Conservation (phyloP, 2,329 filamentous ascomycete genomes). For the Ophiostoma perfectum region DNA sequence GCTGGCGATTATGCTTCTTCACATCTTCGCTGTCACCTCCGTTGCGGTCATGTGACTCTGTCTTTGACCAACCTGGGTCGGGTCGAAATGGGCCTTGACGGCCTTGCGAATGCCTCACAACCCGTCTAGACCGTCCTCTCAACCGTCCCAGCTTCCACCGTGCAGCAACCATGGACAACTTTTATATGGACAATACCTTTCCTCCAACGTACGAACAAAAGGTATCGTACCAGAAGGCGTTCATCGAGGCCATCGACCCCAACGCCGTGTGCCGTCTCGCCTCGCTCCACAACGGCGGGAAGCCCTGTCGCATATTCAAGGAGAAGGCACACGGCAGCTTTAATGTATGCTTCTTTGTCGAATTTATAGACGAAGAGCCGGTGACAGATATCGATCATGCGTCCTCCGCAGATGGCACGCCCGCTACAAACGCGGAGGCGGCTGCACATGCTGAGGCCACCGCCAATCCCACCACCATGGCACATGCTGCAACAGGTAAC, state of each 20-base stretch:
- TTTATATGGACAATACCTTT: neutral
- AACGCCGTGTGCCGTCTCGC: conserved; percentile 5
- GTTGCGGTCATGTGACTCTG: too few species aligned
- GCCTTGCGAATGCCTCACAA: too few species aligned
- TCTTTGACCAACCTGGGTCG: too few species aligned
- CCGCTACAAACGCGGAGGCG: too few species aligned
- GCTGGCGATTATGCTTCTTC: too few species aligned
- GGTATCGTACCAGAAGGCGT: neutral
- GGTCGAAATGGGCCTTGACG: too few species aligned
- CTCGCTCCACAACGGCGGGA: conserved; percentile 3
- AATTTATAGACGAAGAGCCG: neutral
- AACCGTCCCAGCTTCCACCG: conserved; percentile 12
- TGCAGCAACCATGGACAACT: neutral
- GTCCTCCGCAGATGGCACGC: too few species aligned
- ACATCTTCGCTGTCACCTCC: too few species aligned
- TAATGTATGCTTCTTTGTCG: conserved; percentile 9
- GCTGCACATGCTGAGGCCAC: too few species aligned
- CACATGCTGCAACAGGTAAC: neutral
- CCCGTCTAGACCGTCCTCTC: neutral
- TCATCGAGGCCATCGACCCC: neutral
- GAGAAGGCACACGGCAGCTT: conserved; percentile 1
- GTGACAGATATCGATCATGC: neutral
- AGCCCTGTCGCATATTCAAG: neutral
- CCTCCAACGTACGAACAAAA: neutral
- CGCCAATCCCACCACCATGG: too few species aligned